These are phyloP conservation scores for Karstenula rhodostoma DNA, from an alignment of 2,329 filamentous ascomycete genomes.

Conservation along the genomic window DNA sequence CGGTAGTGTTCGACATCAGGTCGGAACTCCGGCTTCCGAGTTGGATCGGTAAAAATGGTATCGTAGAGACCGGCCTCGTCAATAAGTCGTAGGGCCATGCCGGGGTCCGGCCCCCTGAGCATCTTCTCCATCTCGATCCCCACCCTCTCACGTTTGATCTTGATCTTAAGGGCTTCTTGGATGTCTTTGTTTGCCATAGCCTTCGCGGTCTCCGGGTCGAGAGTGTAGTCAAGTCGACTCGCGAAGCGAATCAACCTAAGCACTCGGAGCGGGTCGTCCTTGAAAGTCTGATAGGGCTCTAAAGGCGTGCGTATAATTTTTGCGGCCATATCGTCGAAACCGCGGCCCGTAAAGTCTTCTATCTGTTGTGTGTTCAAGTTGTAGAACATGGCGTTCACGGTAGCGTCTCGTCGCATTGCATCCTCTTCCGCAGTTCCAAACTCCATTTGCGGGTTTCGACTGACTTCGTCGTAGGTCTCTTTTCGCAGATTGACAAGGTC, in stretches of 20 bases:
- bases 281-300: slow-evolving; percentile 90
- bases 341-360: slow-evolving; percentile 82
- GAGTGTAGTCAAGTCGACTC: slow-evolving; percentile 80
- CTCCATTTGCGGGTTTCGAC: slow-evolving; percentile 89
- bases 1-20: slow-evolving; percentile 70
- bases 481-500: slow-evolving; percentile 95
- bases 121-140: slow-evolving; percentile 91
- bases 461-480: slow-evolving; percentile 89
- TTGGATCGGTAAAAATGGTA: slow-evolving; percentile 77
- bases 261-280: slow-evolving; percentile 89
- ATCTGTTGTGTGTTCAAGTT: slow-evolving; percentile 81
- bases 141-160: slow-evolving; percentile 92
- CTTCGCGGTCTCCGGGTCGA: slow-evolving; percentile 72
- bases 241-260: slow-evolving; percentile 89
- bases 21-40: slow-evolving; percentile 57
- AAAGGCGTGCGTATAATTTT: slow-evolving; percentile 84
- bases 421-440: slow-evolving; percentile 94
- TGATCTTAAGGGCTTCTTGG: slow-evolving; percentile 77
- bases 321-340: slow-evolving; percentile 75
- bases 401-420: slow-evolving; percentile 87
- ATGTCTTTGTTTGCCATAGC: slow-evolving; percentile 85
- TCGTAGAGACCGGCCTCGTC: slow-evolving; percentile 68
- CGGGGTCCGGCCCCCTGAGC: slow-evolving; percentile 73
- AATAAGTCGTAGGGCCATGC: slow-evolving; percentile 69
- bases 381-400: slow-evolving; percentile 95